Percentiles rank a stretch among this genome's conserved stretches.
These are phyloP conservation scores for Tricholoma terreum DNA, from an alignment of 768 basidiomycete genomes.

Conservation along the genomic window DNA sequence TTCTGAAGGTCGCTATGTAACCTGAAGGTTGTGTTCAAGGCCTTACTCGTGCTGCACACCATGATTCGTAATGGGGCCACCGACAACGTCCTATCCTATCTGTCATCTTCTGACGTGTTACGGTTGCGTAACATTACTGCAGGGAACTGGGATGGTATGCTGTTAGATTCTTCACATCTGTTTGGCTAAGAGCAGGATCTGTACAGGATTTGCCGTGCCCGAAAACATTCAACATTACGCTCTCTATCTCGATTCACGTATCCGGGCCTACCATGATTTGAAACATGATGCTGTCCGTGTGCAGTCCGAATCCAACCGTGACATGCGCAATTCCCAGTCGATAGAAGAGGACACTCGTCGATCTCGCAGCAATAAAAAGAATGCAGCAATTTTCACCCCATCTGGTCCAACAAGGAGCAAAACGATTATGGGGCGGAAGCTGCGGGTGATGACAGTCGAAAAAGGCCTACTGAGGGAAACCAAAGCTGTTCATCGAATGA, in stretches of 20 bases:
- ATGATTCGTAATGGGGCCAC: constrained; percentile 98
- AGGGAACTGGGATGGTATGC: constrained; percentile 84
- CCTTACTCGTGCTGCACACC: constrained; percentile 89
- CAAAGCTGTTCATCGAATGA: constrained; percentile 84
- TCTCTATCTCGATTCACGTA: constrained; percentile 82
- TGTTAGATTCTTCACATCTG: not conserved
- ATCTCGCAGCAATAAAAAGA: constrained; percentile 29
- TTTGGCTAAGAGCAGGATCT: not conserved
- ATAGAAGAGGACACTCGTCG: constrained; percentile 56
- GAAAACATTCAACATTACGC: constrained; percentile 88
- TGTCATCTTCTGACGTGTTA: constrained; percentile 80
- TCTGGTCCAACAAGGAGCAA: constrained; percentile 58
- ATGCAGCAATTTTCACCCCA: constrained; percentile 13
- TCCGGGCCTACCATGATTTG: constrained; percentile 83
- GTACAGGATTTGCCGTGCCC: constrained; percentile 77
- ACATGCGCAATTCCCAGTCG: constrained; percentile 63
- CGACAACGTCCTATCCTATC: constrained; percentile 84
- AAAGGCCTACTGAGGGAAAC: constrained; percentile 94
- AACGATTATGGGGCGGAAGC: constrained; percentile 77
- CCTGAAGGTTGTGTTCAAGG: constrained; percentile 94
- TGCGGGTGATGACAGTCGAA: constrained; percentile 91
- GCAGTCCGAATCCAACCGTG: constrained; percentile 90
- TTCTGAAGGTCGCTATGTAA: constrained; percentile 1
- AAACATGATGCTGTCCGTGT: constrained; percentile 94
- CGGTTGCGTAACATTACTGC: constrained; percentile 77